Evolutionary conservation across 2,329 filamentous ascomycete species (phyloP), one percentile per base, ranked within the genome.

Genomic region (Colletotrichum sp.): DNA sequence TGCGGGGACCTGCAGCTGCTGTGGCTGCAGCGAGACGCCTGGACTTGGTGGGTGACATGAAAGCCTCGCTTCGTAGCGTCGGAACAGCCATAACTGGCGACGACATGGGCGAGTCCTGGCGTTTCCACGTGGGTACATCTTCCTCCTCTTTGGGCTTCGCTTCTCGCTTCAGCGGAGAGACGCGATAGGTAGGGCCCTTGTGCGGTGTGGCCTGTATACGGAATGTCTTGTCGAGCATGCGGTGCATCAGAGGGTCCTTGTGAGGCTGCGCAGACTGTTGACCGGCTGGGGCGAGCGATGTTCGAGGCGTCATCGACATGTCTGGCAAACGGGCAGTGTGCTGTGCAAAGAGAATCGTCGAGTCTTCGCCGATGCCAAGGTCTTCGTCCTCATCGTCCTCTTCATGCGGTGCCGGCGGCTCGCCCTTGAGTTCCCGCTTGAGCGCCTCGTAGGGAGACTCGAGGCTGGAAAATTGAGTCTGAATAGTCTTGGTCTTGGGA

Each of bases 191-290:
- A 5, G 83, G 82, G 6, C 79, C 81, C 81, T 92, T 93, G 79
- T 97, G 93, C 0, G 97, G 97, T 12, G 97, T 99, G 7, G 96
- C 95, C 84, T 98, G 95, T 28, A 99, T 90, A 36, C 96, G 95
- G 87, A 98, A 99, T 74, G 95, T 98, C 86, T 98, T 98, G 88
- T 99, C 96, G 7, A 98, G 91, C n/a, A 99, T 90, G 75, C 94
- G 95, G 84, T 99, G 96, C 55, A 99, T 90, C 10, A 99, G 89
- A 4, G 95, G 95, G 82, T 98, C 95, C 76, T 92, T 91, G 80
- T 88, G 80, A 26, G 81, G 80, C 68, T 84, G 82, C 6, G 77
- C 79, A 9, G 84, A 84, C 64, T 84, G 82, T 24, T 88, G 88
- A 5, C 91, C 91, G 16, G n/a, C 34, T 24, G 72, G 75, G 55